These are phyloP conservation scores for Gossypium ekmanianum DNA, from an alignment of 345 rosid species.

Conservation along the genomic window DNA sequence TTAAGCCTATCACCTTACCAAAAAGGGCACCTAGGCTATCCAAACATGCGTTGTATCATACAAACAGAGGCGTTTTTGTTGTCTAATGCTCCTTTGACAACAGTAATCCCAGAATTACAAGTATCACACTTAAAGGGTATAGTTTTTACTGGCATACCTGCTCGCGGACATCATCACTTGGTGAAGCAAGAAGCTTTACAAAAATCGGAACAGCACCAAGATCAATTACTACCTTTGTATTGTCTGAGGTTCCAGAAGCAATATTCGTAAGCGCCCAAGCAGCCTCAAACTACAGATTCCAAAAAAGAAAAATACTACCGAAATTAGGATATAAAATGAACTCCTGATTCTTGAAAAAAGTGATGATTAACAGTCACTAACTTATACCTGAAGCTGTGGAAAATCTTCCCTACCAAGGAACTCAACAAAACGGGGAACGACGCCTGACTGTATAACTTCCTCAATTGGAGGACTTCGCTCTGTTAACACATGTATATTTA, in stretches of 20 bases:
- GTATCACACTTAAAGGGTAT: not conserved
- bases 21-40: too few species aligned
- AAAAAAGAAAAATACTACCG: not conserved
- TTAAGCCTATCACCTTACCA: too few species aligned
- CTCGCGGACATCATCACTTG: constrained; percentile 83
- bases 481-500: constrained; percentile 3
- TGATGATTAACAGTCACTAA: not conserved
- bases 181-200: constrained; percentile 71
- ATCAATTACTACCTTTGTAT: constrained; percentile 81
- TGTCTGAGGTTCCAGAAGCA: constrained; percentile 90
- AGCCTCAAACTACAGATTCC: constrained; percentile 64
- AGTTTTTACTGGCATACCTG: constrained; percentile 45
- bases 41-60: too few species aligned
- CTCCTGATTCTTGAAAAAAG: not conserved
- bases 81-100: too few species aligned
- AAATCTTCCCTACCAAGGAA: constrained; percentile 67
- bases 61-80: too few species aligned
- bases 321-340: not conserved
- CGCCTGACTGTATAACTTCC: constrained; percentile 72
- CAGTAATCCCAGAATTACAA: not conserved
- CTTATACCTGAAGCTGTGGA: constrained; percentile 74
- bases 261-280: constrained; percentile 96
- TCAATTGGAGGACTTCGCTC: constrained; percentile 86
- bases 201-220: constrained; percentile 76
- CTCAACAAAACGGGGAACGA: constrained; percentile 86